A percentile compares a stretch with the other conserved stretches of the same genome.
These are phyloP conservation scores for Leccinum ochraceum DNA, from an alignment of 768 basidiomycete species.

Conservation along the genomic window DNA sequence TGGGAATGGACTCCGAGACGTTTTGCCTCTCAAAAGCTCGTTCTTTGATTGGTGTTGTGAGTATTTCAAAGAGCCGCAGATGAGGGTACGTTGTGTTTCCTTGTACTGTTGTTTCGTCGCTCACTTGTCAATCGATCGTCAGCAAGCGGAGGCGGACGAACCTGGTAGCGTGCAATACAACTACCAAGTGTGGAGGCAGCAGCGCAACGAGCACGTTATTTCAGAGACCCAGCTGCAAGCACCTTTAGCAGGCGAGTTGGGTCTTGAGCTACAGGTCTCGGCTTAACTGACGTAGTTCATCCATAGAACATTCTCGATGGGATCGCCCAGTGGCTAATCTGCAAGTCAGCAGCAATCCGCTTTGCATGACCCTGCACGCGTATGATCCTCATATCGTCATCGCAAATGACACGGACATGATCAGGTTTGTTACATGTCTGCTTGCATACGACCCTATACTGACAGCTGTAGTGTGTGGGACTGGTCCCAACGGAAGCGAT, in stretches of 20 bases:
- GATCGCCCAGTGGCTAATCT: conserved; percentile 70
- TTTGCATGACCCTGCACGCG: conserved; percentile 86
- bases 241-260: conserved; percentile 66
- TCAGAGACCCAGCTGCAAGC: conserved; percentile 69
- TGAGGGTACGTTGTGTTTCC: conserved; percentile 67
- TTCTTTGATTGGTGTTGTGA: conserved; percentile 97
- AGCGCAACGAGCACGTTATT: conserved; percentile 82
- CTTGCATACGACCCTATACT: background rate
- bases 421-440: conserved; percentile 56
- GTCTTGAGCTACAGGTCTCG: conserved; percentile 22
- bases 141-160: conserved; percentile 96
- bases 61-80: conserved; percentile 98
- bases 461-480: conserved; percentile 77
- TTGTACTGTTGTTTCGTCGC: background rate
- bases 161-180: conserved; percentile 94
- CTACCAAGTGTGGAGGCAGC: conserved; percentile 92
- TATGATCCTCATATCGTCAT: conserved; percentile 88
- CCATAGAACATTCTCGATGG: conserved; percentile 64
- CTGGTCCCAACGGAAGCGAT: conserved; percentile 78
- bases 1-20: conserved; percentile 78
- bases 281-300: conserved; percentile 4
- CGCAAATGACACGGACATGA: conserved; percentile 82
- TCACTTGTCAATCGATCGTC: conserved; percentile 17
- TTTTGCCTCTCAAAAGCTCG: conserved; percentile 84
- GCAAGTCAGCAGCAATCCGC: conserved; percentile 57